These are phyloP conservation scores for Citrus cavaleriei DNA, from an alignment of 345 rosid species.

Conservation along the genomic window DNA sequence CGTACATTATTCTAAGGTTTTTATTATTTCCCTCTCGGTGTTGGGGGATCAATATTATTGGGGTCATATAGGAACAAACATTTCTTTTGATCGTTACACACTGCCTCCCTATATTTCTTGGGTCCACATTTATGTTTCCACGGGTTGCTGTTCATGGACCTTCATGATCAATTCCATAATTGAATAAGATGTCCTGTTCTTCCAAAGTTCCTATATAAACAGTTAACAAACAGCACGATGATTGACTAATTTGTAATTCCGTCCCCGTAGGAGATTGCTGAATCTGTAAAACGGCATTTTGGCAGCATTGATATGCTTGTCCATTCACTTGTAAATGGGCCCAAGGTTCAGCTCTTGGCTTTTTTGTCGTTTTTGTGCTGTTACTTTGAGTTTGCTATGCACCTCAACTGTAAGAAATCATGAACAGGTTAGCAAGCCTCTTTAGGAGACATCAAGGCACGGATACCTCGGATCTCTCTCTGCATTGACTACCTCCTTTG, in stretches of 20 bases:
- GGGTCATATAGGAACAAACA: not conserved
- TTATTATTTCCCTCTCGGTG: not conserved
- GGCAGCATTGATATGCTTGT: constrained; percentile 67
- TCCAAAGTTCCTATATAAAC: not conserved
- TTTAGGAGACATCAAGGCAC: constrained; percentile 80
- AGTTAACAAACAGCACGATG: not conserved
- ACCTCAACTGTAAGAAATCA: not conserved
- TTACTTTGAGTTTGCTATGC: not conserved
- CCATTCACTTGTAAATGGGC: constrained; percentile 73
- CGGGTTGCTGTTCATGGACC: not conserved
- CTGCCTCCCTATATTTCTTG: not conserved
- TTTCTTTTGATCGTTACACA: not conserved
- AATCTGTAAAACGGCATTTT: constrained; percentile 60
- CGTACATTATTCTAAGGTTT: not conserved
- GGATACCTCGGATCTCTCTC: constrained; percentile 89
- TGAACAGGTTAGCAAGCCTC: constrained; percentile 74
- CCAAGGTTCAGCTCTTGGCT: constrained; percentile 41
- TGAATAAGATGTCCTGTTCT: not conserved
- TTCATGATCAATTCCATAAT: not conserved
- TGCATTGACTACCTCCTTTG: constrained; percentile 85
- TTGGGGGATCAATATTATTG: not conserved
- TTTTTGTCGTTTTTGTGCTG: not conserved
- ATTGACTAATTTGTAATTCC: not conserved
- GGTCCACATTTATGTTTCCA: not conserved
- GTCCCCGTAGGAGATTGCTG: constrained; percentile 46